These are phyloP conservation scores for Scutellaria baicalensis DNA, from an alignment of 257 asterid species.

Conservation along the genomic window DNA sequence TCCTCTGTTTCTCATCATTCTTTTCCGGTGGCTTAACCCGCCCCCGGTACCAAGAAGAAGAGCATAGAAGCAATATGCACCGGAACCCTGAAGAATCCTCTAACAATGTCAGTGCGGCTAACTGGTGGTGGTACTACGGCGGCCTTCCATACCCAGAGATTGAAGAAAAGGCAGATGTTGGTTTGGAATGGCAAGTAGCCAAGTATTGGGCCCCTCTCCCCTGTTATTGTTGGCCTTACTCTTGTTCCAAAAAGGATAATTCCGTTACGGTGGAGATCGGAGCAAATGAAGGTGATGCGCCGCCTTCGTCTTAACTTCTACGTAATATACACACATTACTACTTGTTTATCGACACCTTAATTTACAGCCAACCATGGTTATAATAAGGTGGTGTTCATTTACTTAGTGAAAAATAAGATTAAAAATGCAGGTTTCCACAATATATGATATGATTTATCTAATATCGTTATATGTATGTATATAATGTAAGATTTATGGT, in stretches of 20 bases:
- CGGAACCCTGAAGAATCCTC: not conserved
- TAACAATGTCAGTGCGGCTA: not conserved
- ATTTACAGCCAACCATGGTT: no score
- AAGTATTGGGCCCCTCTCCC: not conserved
- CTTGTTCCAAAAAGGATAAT: not conserved
- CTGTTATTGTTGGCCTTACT: conserved; percentile 5
- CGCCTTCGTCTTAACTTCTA: not conserved
- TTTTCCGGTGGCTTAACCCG: not conserved
- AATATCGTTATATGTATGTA: no score
- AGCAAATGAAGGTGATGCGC: not conserved
- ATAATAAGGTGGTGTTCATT: no score
- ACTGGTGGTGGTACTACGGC: conserved; percentile 1
- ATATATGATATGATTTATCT: no score
- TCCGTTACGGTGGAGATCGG: not conserved
- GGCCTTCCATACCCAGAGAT: not conserved
- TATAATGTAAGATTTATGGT: no score
- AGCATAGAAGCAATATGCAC: no score
- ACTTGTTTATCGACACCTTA: no score
- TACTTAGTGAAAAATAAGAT: no score
- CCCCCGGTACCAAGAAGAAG: no score
- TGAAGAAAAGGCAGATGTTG: conserved; percentile 4
- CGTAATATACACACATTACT: no score
- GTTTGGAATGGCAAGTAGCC: not conserved
- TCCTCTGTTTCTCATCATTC: not conserved
- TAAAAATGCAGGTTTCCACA: no score